Evolutionary conservation across 2,329 filamentous ascomycete species (phyloP).

Genomic region (Erysiphe neolycopersici): DNA sequence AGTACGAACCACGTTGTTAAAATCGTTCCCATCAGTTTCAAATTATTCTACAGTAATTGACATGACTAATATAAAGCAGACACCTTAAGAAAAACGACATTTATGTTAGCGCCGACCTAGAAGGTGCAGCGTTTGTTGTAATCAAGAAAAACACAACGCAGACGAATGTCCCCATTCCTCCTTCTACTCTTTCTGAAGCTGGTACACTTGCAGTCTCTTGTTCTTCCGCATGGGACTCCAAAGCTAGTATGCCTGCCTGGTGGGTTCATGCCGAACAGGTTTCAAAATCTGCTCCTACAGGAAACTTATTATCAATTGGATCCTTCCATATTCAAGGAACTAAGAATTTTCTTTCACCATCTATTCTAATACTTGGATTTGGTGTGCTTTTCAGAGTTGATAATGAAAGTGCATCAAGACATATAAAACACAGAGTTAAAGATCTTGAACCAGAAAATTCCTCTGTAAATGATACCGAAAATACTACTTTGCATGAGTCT

Average conservation of each 20-base stretch:
- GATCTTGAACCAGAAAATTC: constrained; percentile 8
- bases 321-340: constrained; percentile 59
- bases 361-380: constrained; percentile 67
- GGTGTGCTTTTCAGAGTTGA: constrained; percentile 72
- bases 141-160: constrained; percentile 66
- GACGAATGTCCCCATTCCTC: constrained; percentile 66
- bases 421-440: constrained; percentile 46
- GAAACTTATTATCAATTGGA: constrained; percentile 55
- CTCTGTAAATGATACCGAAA: background rate
- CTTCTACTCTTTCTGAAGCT: constrained; percentile 73
- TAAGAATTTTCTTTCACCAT: constrained; percentile 77
- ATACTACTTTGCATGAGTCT: background rate
- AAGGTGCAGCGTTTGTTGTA: constrained; percentile 60
- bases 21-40: background rate
- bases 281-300: constrained; percentile 53
- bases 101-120: constrained; percentile 73
- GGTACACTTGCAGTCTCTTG: constrained; percentile 63
- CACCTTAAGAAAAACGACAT: constrained; percentile 69
- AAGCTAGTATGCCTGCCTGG: constrained; percentile 85
- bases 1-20: constrained; percentile 14
- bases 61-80: background rate
- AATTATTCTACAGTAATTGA: background rate
- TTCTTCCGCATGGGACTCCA: constrained; percentile 84
- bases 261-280: constrained; percentile 86
- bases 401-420: constrained; percentile 58